Conservation (phyloP, 371 early-diverging fungal genomes). For the Catenaria anguillulae region DNA sequence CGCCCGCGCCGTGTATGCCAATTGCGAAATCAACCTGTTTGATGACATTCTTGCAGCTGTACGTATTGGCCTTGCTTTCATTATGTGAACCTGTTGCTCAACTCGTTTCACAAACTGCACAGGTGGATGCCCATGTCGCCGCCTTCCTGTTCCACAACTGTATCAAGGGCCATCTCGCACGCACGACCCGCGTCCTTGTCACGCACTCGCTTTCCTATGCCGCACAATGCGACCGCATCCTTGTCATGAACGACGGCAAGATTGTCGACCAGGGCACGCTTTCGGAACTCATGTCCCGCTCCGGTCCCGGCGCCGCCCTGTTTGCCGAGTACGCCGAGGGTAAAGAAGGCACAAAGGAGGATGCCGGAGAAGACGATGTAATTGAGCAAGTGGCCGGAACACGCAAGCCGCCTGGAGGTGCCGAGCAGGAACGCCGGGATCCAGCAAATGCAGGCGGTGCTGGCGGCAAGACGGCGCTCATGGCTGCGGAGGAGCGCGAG, state of each 20-base stretch:
- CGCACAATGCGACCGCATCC: conserved; percentile 43
- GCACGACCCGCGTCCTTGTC: conserved; percentile 71
- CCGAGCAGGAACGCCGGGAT: background rate
- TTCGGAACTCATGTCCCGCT: conserved; percentile 42
- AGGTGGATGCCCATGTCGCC: conserved; percentile 88
- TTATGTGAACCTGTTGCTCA: too few relatives aligned
- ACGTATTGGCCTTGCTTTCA: too few relatives aligned
- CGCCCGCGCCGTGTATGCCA: conserved; percentile 66
- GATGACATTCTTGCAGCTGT: conserved; percentile 75
- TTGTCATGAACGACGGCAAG: conserved; percentile 57
- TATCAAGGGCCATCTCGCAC: conserved; percentile 30
- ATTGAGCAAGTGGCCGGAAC: conserved; percentile 7
- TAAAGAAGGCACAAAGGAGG: background rate
- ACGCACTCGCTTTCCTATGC: conserved; percentile 80
- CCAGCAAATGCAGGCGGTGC: too few relatives aligned
- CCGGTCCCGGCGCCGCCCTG: conserved; percentile 33
- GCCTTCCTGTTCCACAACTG: conserved; percentile 52
- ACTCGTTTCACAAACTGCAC: too few relatives aligned
- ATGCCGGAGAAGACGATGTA: background rate
- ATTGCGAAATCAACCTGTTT: conserved; percentile 61
- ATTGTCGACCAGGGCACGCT: conserved; percentile 62
- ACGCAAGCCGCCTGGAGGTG: background rate
- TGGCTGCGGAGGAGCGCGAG: conserved; percentile 56
- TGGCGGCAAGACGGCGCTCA: conserved; percentile 21
- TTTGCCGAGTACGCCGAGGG: conserved; percentile 8